Evolutionary conservation across 176 grass and related monocot genomes (phyloP), one percentile per base, ranked within the genome.

Genomic region (Rhipidocladum racemiflorum): DNA sequence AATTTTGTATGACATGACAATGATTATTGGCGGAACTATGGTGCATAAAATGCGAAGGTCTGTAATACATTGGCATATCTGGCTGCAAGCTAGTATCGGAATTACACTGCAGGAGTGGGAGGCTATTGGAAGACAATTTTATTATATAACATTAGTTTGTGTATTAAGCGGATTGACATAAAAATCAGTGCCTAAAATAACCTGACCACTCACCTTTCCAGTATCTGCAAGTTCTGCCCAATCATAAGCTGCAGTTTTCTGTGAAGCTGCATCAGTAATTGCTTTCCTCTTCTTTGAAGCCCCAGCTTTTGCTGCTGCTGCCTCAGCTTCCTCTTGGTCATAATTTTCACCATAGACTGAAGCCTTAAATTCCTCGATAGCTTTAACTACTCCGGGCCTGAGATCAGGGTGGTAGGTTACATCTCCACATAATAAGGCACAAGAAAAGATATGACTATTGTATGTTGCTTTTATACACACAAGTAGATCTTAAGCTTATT

Each of bases 141-240:
- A 57, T 54, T 29, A 44, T n/a, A n/a, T n/a, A n/a, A n/a, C n/a
- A n/a, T n/a, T n/a, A n/a, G n/a, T n/a, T n/a, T n/a, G n/a, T n/a
- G n/a, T n/a, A n/a, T n/a, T n/a, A n/a, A n/a, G n/a, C n/a, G n/a
- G n/a, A n/a, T n/a, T n/a, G n/a, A n/a, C n/a, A n/a, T n/a, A n/a
- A n/a, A n/a, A n/a, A n/a, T n/a, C n/a, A n/a, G n/a, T n/a, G n/a
- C n/a, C n/a, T n/a, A n/a, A n/a, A n/a, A n/a, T 10, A 13, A 79
- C 61, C 12, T 28, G 56, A 69, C 15, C 70, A 79, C 85, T 83
- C 63, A 98, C 95, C 84, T 95, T 88, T 45, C 95, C 95, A 51
- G 74, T 91, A 51, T 95, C 92, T 79, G 95, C 95, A 68, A 98
- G 87, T 80, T 93, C 90, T 46, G 69, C 81, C 95, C 95, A 98